Evolutionary conservation across 2,329 filamentous ascomycete genomes (phyloP).

Genomic region (Neofusicoccum laricinum): DNA sequence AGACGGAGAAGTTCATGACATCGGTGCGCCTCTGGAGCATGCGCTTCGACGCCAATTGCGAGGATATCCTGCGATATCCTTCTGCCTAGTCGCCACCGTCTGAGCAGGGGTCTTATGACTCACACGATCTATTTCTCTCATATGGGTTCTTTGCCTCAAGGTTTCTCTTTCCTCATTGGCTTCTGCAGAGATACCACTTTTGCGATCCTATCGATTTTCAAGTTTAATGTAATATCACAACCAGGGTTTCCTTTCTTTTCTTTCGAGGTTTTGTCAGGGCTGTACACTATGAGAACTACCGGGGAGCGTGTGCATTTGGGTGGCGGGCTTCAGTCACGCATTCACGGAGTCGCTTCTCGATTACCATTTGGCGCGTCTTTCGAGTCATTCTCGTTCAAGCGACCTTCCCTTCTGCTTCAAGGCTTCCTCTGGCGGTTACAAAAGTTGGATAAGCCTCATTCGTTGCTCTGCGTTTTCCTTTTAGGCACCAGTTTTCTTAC

Average conservation of each 20-base stretch:
- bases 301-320: constrained; percentile 8
- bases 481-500: not conserved
- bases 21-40: constrained; percentile 84
- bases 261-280: not conserved
- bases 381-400: constrained; percentile 12
- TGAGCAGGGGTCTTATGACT: not conserved
- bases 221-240: constrained; percentile 1
- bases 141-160: not conserved
- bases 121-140: not conserved
- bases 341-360: constrained; percentile 10
- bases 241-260: not conserved
- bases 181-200: constrained; percentile 15
- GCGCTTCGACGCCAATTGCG: constrained; percentile 93
- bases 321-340: constrained; percentile 4
- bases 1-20: constrained; percentile 91
- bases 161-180: constrained; percentile 5
- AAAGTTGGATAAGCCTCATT: constrained; percentile 13
- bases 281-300: constrained; percentile 3
- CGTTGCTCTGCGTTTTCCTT: not conserved
- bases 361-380: not conserved
- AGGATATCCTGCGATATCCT: constrained; percentile 70
- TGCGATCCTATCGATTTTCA: not conserved
- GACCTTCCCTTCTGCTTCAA: not conserved
- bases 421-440: not conserved
- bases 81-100: constrained; percentile 15